A percentile compares a stretch with the other conserved stretches of the same genome.
phyloP scores from a whole-genome alignment of 1,284 basidiomycete species.

The Ganoderma sinense region DNA sequence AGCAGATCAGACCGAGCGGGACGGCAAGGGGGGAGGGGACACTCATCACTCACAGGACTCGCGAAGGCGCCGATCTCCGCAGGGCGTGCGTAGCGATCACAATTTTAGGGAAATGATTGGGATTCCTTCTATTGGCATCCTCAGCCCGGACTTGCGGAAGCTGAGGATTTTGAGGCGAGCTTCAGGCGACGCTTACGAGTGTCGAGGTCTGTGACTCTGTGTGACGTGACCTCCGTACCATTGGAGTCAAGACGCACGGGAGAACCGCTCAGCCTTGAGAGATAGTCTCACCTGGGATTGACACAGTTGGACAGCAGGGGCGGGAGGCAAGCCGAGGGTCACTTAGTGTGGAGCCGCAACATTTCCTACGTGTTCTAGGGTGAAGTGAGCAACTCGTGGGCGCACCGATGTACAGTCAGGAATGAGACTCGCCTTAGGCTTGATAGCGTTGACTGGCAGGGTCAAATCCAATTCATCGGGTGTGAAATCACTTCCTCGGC shows the following conservation, averaged over 20 bases:
- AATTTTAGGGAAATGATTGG: conserved; percentile 52
- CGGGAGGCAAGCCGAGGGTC: conserved; percentile 42
- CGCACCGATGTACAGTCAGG: not conserved
- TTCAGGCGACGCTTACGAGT: not conserved
- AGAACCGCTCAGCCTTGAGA: conserved; percentile 45
- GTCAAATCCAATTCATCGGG: conserved; percentile 42
- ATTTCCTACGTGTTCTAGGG: conserved; percentile 40
- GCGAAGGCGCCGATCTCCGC: conserved; percentile 54
- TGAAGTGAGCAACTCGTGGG: not conserved
- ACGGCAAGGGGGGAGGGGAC: not conserved
- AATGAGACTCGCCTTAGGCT: conserved; percentile 17
- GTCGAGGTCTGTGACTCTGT: too few relatives aligned
- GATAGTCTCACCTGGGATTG: conserved; percentile 40
- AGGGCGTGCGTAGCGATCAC: conserved; percentile 42
- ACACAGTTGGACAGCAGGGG: conserved; percentile 40
- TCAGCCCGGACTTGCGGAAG: conserved; percentile 50
- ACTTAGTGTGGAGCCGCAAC: conserved; percentile 47
- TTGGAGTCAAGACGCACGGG: conserved; percentile 44
- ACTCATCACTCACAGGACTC: conserved; percentile 59
- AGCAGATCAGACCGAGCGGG: not conserved
- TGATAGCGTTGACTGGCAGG: conserved; percentile 23
- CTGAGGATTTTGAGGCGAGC: conserved; percentile 21
- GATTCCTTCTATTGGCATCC: conserved; percentile 59
- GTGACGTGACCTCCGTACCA: too few relatives aligned
- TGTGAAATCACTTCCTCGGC: conserved; percentile 35